phyloP scores from a whole-genome alignment of 352 stramenopile genomes.

The Phytophthora ramorum region DNA sequence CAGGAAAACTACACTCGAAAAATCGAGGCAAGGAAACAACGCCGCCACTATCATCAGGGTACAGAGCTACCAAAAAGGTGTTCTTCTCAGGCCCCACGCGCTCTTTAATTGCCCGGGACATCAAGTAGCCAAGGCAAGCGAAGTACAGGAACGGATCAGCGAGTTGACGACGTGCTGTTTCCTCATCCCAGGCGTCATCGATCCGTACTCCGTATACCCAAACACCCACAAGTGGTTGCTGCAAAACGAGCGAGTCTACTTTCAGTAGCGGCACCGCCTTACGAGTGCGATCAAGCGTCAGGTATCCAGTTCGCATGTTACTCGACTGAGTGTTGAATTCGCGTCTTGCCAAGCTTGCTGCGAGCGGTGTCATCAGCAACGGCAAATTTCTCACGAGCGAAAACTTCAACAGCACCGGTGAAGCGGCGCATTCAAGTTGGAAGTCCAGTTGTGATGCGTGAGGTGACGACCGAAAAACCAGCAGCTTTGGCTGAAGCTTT shows the following conservation, averaged over 20 bases:
- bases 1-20: conserved; percentile 67
- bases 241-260: conserved; percentile 70
- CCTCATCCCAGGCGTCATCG: conserved; percentile 56
- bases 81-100: conserved; percentile 54
- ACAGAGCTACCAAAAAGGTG: conserved; percentile 77
- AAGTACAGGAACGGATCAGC: conserved; percentile 67
- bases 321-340: conserved; percentile 50
- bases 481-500: conserved; percentile 47
- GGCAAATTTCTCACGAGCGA: conserved; percentile 72
- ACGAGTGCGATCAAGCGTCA: conserved; percentile 77
- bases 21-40: conserved; percentile 66
- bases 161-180: conserved; percentile 40
- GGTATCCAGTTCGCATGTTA: conserved; percentile 56
- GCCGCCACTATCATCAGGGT: conserved; percentile 30
- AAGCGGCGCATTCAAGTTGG: conserved; percentile 48
- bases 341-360: conserved; percentile 57
- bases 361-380: conserved; percentile 80
- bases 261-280: conserved; percentile 81
- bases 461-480: conserved; percentile 44
- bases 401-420: conserved; percentile 56
- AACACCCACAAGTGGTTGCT: conserved; percentile 73
- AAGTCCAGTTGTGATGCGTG: conserved; percentile 54
- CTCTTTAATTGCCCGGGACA: conserved; percentile 64
- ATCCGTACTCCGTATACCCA: conserved; percentile 78
- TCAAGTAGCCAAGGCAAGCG: conserved; percentile 61